Evolutionary conservation across 1,139 yeast genomes (phyloP), one percentile per base, ranked within the genome.

Genomic region (Taiozyma sp.): DNA sequence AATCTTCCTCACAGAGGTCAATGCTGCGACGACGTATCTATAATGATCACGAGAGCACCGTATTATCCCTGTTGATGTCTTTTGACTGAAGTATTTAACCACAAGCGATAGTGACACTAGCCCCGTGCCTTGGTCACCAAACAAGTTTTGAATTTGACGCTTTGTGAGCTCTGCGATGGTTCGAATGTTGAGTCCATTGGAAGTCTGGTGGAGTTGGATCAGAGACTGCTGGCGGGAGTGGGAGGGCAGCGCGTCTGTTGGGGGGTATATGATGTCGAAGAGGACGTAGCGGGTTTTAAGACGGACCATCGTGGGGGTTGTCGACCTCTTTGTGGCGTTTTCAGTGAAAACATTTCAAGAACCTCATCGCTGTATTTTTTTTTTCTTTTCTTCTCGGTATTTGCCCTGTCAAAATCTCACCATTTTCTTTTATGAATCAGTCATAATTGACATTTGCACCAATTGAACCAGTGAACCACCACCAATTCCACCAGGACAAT

Each of bases 111-210:
- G 68, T 1, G 80, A 82, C 0, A 83, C 83, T 43, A 76, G 73
- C 0, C 96, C 96, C 1, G 81, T 66, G 0, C 97, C 97, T 50
- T 73, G 71, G 51, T 88, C 96, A 0, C 98, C 98, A 64, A 85
- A 88, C 55, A 79, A 74, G 26, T 73, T 74, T 56, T 76, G 80
- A 16, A 85, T 64, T 22, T 80, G 75, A 37, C 72, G 70, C 56
- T 84, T 75, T 46, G 89, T 70, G 11, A 80, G 69, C 39, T 77
- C 77, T 3, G 83, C 66, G 14, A 90, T 64, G 2, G 76, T 51
- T 61, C 73, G 76, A 9, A 72, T 69, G 45, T 70, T 76, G 28
- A 83, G 65, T 2, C 68, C 61, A 6, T 71, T 58, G 9, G 83
- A 76, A 22, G 81, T 66, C 56, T 71, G 72, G 59, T 82, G 87